These are phyloP conservation scores for Saccharomycopsis sp. DNA, from an alignment of 805 yeast genomes.

Conservation along the genomic window DNA sequence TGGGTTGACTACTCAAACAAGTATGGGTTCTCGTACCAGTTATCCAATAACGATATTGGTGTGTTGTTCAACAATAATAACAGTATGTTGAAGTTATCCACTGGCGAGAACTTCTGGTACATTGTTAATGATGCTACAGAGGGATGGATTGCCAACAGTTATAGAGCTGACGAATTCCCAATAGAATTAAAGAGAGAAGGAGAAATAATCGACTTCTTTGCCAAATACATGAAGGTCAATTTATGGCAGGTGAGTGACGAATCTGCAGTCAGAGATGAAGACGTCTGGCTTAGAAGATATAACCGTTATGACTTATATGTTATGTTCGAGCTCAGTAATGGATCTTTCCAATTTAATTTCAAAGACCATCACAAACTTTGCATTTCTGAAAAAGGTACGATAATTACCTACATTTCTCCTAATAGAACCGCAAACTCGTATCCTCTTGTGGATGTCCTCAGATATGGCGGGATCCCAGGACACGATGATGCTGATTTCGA, in stretches of 20 bases:
- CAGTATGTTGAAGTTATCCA: constrained; percentile 66
- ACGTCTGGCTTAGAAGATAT: constrained; percentile 74
- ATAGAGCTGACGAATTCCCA: constrained; percentile 38
- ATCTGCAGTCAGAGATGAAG: constrained; percentile 42
- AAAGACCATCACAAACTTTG: constrained; percentile 90
- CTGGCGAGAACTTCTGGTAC: constrained; percentile 60
- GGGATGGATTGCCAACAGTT: constrained; percentile 51
- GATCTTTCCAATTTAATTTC: constrained; percentile 89
- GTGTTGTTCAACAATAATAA: constrained; percentile 82
- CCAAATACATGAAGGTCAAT: constrained; percentile 87
- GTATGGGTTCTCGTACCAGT: constrained; percentile 91
- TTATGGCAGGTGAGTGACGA: constrained; percentile 67
- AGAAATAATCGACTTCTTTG: constrained; percentile 81
- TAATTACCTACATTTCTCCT: constrained; percentile 77
- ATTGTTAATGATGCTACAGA: constrained; percentile 41
- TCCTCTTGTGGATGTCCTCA: constrained; percentile 44
- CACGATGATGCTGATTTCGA: constrained; percentile 38
- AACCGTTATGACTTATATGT: constrained; percentile 73
- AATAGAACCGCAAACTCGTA: constrained; percentile 64
- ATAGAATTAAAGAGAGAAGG: constrained; percentile 56
- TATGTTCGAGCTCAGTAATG: constrained; percentile 90
- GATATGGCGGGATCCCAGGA: constrained; percentile 41
- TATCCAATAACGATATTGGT: constrained; percentile 85
- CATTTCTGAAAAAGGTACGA: constrained; percentile 66
- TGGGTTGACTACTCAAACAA: constrained; percentile 98